A percentile compares a stretch with the other conserved stretches of the same genome.
Evolutionary conservation across 306 rosid genomes (phyloP).

Genomic region (Fagus sylvatica): DNA sequence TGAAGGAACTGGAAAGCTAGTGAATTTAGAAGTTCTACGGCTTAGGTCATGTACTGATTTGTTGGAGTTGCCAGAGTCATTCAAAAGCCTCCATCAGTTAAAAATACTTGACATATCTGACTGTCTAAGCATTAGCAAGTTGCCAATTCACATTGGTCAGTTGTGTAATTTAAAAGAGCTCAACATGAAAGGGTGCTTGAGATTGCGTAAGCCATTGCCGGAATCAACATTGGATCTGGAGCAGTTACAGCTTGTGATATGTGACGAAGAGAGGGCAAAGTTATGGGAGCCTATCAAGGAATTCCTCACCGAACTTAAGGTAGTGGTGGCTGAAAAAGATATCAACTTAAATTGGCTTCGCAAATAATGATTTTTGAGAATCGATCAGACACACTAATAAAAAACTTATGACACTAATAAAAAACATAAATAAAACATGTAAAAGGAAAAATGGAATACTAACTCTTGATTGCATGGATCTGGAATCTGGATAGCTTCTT

Average conservation of each 20-base stretch:
- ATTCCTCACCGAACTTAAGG: background rate
- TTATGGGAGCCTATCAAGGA: slow-evolving; percentile 7
- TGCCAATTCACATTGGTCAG: slow-evolving; percentile 37
- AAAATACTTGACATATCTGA: slow-evolving; percentile 32
- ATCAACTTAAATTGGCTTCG: slow-evolving; percentile 35
- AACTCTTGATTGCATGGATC: too few relatives aligned
- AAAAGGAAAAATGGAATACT: too few relatives aligned
- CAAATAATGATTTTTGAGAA: background rate
- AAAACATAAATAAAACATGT: too few relatives aligned
- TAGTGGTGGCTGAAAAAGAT: slow-evolving; percentile 24
- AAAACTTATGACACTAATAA: too few relatives aligned
- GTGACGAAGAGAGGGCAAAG: slow-evolving; percentile 32
- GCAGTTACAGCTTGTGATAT: slow-evolving; percentile 25
- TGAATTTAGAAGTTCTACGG: slow-evolving; percentile 23
- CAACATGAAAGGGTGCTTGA: slow-evolving; percentile 27
- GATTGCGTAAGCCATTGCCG: slow-evolving; percentile 25
- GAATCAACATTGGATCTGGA: slow-evolving; percentile 11
- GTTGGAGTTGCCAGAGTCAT: slow-evolving; percentile 19
- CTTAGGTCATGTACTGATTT: slow-evolving; percentile 37
- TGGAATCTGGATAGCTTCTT: too few relatives aligned
- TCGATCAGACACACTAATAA: too few relatives aligned
- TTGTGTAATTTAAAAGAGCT: slow-evolving; percentile 25
- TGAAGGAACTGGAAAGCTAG: slow-evolving; percentile 21
- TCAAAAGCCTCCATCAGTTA: slow-evolving; percentile 1
- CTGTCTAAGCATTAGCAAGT: slow-evolving; percentile 26